Evolutionary conservation across 768 basidiomycete genomes (phyloP).

Genomic region (Pulveroboletus ravenelii): DNA sequence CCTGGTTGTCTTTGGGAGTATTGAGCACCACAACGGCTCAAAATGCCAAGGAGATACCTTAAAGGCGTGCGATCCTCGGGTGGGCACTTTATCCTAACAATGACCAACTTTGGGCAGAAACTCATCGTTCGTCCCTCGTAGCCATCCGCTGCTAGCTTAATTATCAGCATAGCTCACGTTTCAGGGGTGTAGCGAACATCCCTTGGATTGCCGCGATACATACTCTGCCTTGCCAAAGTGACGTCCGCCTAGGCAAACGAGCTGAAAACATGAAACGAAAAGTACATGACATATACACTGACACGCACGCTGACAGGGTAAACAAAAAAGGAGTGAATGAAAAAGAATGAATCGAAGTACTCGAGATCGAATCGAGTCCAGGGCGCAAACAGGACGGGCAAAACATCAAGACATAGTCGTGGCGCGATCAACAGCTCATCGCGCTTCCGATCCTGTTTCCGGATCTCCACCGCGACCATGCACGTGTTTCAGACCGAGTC

Average conservation of each 20-base stretch:
- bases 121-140: no score
- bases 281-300: slow-evolving; percentile 1
- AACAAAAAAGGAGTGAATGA: background rate
- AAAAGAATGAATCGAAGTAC: background rate
- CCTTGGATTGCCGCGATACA: background rate
- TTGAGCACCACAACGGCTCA: no score
- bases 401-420: background rate
- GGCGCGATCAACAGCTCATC: background rate
- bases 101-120: no score
- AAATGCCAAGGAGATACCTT: no score
- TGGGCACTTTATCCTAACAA: no score
- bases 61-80: no score
- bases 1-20: no score
- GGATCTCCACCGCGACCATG: background rate
- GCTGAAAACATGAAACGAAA: slow-evolving; percentile 16
- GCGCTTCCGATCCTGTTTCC: background rate
- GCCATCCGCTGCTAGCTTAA: no score
- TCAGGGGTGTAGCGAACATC: background rate
- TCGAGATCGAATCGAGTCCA: background rate
- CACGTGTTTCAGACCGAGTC: slow-evolving; percentile 13
- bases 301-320: background rate
- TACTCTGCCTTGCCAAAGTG: background rate
- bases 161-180: no score
- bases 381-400: background rate
- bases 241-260: background rate